Percentiles rank a stretch among this genome's conserved stretches.
Conservation (phyloP, 1,139 yeast species). For the Torulaspora globosa region DNA sequence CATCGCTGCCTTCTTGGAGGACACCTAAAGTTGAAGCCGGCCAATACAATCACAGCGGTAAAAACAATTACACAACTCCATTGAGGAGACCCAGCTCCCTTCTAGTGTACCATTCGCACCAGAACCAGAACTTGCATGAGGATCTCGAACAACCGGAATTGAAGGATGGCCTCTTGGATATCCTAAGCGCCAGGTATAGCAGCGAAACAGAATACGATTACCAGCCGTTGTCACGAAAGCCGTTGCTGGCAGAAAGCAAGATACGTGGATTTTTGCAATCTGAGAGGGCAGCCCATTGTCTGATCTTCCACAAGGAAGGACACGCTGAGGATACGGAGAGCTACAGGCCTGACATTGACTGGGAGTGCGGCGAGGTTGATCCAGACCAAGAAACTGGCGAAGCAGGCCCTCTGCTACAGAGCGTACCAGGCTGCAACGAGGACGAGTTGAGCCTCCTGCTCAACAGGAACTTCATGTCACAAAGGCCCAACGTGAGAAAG, state of each 20-base stretch:
- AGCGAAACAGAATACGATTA: slow-evolving; percentile 24
- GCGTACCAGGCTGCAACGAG: slow-evolving; percentile 19
- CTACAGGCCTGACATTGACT: slow-evolving; percentile 30
- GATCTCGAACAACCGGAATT: slow-evolving; percentile 7
- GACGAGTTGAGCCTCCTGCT: slow-evolving; percentile 15
- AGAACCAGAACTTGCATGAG: slow-evolving; percentile 10
- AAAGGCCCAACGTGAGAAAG: slow-evolving; percentile 22
- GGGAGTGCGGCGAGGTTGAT: slow-evolving; percentile 28
- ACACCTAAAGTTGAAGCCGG: slow-evolving; percentile 20
- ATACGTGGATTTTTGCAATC: slow-evolving; percentile 20
- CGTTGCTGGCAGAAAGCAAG: slow-evolving; percentile 26
- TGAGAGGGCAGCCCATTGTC: slow-evolving; percentile 33
- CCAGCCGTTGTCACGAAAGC: slow-evolving; percentile 25
- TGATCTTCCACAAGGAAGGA: slow-evolving; percentile 28
- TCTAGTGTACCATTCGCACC: slow-evolving; percentile 13
- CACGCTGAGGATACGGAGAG: slow-evolving; percentile 16
- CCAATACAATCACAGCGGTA: slow-evolving; percentile 3
- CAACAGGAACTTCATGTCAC: slow-evolving; percentile 12
- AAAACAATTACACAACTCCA: slow-evolving; percentile 23
- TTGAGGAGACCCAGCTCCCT: slow-evolving; percentile 19
- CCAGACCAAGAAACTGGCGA: slow-evolving; percentile 9
- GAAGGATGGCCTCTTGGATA: slow-evolving; percentile 5
- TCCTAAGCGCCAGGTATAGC: background rate
- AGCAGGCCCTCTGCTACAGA: slow-evolving; percentile 11
- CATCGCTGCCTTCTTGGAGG: slow-evolving; percentile 33